phyloP scores from a whole-genome alignment of 306 rosid genomes.

The Prosopis cineraria region DNA sequence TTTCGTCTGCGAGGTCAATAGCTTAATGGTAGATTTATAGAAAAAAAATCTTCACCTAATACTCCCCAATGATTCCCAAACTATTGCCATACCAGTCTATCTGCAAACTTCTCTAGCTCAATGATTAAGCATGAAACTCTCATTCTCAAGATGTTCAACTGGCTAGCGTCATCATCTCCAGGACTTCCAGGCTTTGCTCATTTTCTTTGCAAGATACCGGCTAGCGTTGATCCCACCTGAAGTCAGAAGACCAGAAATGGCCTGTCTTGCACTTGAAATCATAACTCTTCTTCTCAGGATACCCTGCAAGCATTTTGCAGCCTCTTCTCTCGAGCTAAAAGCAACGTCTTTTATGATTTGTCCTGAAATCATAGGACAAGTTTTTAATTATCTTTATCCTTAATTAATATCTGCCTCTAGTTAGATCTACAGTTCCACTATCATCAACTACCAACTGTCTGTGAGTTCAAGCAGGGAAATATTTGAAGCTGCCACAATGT shows the following conservation, averaged over 20 bases:
- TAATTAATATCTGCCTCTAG: constrained; percentile 17
- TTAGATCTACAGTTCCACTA: constrained; percentile 11
- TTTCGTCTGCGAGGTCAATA: not conserved
- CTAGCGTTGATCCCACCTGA: constrained; percentile 71
- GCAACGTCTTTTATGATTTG: constrained; percentile 39
- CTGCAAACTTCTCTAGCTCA: constrained; percentile 24
- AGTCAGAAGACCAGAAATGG: constrained; percentile 74
- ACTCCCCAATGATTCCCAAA: not conserved
- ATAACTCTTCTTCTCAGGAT: constrained; percentile 68
- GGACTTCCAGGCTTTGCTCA: constrained; percentile 83
- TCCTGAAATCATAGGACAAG: constrained; percentile 50
- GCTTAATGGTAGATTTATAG: not conserved
- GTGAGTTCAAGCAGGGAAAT: not conserved
- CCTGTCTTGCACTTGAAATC: constrained; percentile 93
- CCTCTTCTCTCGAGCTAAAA: constrained; percentile 66
- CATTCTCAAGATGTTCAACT: not conserved
- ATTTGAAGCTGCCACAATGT: not conserved
- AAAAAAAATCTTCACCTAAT: no score
- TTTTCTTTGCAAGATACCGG: constrained; percentile 65
- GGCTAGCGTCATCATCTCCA: constrained; percentile 51
- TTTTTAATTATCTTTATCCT: constrained; percentile 6
- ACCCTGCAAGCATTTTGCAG: constrained; percentile 70
- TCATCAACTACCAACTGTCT: not conserved
- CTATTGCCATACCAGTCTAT: not conserved
- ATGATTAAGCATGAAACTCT: constrained; percentile 3